Evolutionary conservation across 345 rosid genomes (phyloP).

Genomic region (Trapa incisa): DNA sequence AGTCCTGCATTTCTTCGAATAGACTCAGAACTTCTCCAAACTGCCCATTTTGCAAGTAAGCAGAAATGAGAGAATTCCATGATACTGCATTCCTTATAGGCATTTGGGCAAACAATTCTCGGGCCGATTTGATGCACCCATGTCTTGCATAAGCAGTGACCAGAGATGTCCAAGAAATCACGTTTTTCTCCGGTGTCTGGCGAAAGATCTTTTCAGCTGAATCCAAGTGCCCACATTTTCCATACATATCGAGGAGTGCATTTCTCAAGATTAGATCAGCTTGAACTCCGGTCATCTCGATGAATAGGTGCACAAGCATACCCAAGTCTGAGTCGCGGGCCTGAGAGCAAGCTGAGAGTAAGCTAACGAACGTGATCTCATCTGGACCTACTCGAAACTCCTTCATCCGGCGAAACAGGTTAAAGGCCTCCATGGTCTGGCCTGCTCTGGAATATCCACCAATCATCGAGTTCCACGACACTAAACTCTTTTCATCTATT

Average conservation of each 20-base stretch:
- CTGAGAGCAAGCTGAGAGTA: constrained; percentile 18
- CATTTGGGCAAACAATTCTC: constrained; percentile 14
- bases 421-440: constrained; percentile 16
- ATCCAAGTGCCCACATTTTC: constrained; percentile 14
- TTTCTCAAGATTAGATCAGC: constrained; percentile 24
- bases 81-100: constrained; percentile 24
- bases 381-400: constrained; percentile 16
- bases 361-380: constrained; percentile 17
- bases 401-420: constrained; percentile 22
- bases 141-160: constrained; percentile 19
- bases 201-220: constrained; percentile 21
- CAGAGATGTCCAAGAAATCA: constrained; percentile 37
- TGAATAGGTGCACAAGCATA: constrained; percentile 22
- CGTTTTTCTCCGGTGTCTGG: constrained; percentile 20
- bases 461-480: constrained; percentile 33
- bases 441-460: constrained; percentile 26
- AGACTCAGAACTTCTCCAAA: constrained; percentile 18
- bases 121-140: constrained; percentile 12
- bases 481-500: constrained; percentile 21
- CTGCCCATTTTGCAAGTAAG: constrained; percentile 12
- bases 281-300: constrained; percentile 13
- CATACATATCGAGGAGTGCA: constrained; percentile 27
- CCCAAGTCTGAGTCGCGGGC: constrained; percentile 15
- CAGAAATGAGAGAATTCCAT: constrained; percentile 26
- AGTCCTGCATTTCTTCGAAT: constrained; percentile 17